A percentile compares a stretch with the other conserved stretches of the same genome.
These are phyloP conservation scores for Ophiostoma quercus DNA, from an alignment of 2,329 filamentous ascomycete species.

Conservation along the genomic window DNA sequence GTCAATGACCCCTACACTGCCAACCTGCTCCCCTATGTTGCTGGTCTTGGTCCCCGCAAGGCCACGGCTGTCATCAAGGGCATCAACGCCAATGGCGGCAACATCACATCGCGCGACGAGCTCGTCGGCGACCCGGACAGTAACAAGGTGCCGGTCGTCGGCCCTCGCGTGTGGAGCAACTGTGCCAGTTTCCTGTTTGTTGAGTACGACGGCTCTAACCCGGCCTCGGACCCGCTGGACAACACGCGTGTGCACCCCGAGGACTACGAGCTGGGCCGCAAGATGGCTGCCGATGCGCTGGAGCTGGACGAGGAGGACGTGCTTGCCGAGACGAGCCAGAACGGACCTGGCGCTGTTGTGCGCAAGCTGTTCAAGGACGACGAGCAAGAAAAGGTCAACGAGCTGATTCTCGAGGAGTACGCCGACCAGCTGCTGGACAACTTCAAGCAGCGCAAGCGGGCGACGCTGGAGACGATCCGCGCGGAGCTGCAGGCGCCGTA, in stretches of 20 bases:
- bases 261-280: slow-evolving; percentile 95
- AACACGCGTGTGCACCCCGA: slow-evolving; percentile 97
- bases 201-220: slow-evolving; percentile 75
- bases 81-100: slow-evolving; percentile 84
- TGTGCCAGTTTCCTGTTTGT: slow-evolving; percentile 94
- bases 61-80: slow-evolving; percentile 79
- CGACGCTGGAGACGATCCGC: slow-evolving; percentile 91
- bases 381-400: slow-evolving; percentile 90
- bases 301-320: slow-evolving; percentile 98
- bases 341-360: slow-evolving; percentile 83
- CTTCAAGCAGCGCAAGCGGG: slow-evolving; percentile 89
- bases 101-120: slow-evolving; percentile 77
- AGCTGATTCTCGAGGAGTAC: slow-evolving; percentile 93
- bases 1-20: slow-evolving; percentile 75
- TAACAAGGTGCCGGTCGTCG: slow-evolving; percentile 72
- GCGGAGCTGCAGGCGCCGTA: slow-evolving; percentile 89
- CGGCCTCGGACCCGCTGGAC: slow-evolving; percentile 84
- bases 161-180: slow-evolving; percentile 90
- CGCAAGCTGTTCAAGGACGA: slow-evolving; percentile 93
- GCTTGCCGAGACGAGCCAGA: slow-evolving; percentile 86
- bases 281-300: slow-evolving; percentile 95
- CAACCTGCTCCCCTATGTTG: slow-evolving; percentile 83
- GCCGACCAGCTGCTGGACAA: slow-evolving; percentile 91
- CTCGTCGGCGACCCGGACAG: slow-evolving; percentile 83
- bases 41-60: slow-evolving; percentile 87